Evolutionary conservation across 495 filamentous ascomycete species (phyloP).

Genomic region (Apodospora peruviana): DNA sequence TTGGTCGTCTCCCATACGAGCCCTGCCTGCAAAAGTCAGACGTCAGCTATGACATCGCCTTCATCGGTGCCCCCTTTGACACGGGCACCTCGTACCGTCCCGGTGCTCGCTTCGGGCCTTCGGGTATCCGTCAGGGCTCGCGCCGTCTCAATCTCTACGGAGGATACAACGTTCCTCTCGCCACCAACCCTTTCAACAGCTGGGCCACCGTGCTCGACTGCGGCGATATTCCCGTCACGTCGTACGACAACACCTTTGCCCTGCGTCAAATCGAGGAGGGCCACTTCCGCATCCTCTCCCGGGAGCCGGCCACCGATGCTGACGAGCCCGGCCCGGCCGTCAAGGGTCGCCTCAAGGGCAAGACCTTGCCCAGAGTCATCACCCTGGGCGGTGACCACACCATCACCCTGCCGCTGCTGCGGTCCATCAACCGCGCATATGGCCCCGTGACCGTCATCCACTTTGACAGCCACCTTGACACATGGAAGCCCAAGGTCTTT

Average conservation of each 20-base stretch:
- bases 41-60: constrained; percentile 69
- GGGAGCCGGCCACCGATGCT: constrained; percentile 43
- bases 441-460: constrained; percentile 78
- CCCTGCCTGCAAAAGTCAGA: constrained; percentile 66
- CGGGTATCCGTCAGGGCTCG: constrained; percentile 77
- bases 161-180: constrained; percentile 72
- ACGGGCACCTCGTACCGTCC: constrained; percentile 34
- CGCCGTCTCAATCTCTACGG: constrained; percentile 68
- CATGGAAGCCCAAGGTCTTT: constrained; percentile 63
- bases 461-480: constrained; percentile 80
- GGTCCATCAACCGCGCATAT: constrained; percentile 72
- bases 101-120: constrained; percentile 81
- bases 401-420: constrained; percentile 71
- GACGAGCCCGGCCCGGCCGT: constrained; percentile 35
- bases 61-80: constrained; percentile 57
- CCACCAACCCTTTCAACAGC: constrained; percentile 72
- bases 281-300: constrained; percentile 46
- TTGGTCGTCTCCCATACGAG: constrained; percentile 71
- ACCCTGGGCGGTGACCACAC: constrained; percentile 83
- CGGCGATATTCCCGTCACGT: constrained; percentile 79
- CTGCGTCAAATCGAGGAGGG: constrained; percentile 76
- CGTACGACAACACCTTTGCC: constrained; percentile 72
- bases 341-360: constrained; percentile 35
- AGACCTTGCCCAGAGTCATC: constrained; percentile 56
- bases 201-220: constrained; percentile 78